Evolutionary conservation across 208 protist genomes (phyloP).

Genomic region (Crithidia expoeki): DNA sequence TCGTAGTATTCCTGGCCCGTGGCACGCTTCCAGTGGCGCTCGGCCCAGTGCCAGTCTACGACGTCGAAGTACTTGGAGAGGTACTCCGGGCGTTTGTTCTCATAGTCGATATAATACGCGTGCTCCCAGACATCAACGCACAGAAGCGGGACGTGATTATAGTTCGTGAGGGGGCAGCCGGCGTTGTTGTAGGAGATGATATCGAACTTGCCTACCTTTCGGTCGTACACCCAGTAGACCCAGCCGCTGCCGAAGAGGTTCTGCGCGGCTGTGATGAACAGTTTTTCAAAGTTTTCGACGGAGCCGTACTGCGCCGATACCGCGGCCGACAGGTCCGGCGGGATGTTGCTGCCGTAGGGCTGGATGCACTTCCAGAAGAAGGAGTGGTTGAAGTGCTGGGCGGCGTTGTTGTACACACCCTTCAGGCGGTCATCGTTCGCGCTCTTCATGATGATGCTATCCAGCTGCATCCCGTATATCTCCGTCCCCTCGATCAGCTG

Average conservation of each 20-base stretch:
- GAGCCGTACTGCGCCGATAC: conserved; percentile 84
- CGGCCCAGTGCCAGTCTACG: conserved; percentile 95
- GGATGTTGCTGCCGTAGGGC: conserved; percentile 90
- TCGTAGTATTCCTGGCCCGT: conserved; percentile 89
- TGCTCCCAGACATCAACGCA: conserved; percentile 95
- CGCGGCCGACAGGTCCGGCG: conserved; percentile 74
- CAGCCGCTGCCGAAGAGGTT: conserved; percentile 92
- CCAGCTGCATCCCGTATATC: conserved; percentile 80
- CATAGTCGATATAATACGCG: conserved; percentile 96
- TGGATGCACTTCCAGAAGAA: conserved; percentile 94
- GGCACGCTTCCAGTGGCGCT: conserved; percentile 90
- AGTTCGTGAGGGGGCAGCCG: conserved; percentile 75
- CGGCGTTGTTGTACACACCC: conserved; percentile 90
- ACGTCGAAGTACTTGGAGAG: conserved; percentile 91
- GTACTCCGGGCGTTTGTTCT: conserved; percentile 89
- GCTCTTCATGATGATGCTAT: conserved; percentile 80
- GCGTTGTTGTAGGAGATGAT: conserved; percentile 85
- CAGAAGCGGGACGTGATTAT: conserved; percentile 70
- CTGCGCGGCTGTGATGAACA: conserved; percentile 72
- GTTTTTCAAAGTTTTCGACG: conserved; percentile 81
- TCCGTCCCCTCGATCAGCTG: conserved; percentile 87
- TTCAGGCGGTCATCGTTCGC: conserved; percentile 45
- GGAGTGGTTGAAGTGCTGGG: conserved; percentile 93
- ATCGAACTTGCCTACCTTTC: conserved; percentile 61
- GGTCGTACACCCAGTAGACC: conserved; percentile 91